Conservation (phyloP, 805 yeast species). For the Saturnispora dispora region DNA sequence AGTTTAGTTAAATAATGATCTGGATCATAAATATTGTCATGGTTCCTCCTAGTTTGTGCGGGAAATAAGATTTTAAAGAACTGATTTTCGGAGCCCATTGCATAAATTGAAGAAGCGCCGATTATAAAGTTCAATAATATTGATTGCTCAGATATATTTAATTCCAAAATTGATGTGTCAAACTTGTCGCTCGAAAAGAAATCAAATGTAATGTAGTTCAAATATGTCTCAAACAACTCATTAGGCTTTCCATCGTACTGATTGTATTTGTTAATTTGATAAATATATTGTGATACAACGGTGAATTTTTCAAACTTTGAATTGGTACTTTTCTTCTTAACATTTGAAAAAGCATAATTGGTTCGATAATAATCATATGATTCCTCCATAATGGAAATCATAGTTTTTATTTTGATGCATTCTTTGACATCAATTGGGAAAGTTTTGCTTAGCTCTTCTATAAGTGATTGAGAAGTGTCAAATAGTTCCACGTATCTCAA, state of each 20-base stretch:
- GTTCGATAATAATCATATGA: slow-evolving; percentile 21
- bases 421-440: slow-evolving; percentile 23
- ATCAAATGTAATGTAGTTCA: slow-evolving; percentile 38
- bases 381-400: slow-evolving; percentile 25
- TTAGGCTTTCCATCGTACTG: slow-evolving; percentile 9
- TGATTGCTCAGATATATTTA: slow-evolving; percentile 21
- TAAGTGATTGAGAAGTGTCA: slow-evolving; percentile 28
- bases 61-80: slow-evolving; percentile 17
- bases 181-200: slow-evolving; percentile 25
- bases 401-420: slow-evolving; percentile 22
- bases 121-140: slow-evolving; percentile 32
- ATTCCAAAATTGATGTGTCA: slow-evolving; percentile 23
- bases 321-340: slow-evolving; percentile 11
- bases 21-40: slow-evolving; percentile 3
- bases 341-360: slow-evolving; percentile 11
- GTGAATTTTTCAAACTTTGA: slow-evolving; percentile 16
- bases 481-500: slow-evolving; percentile 31
- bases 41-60: neutral
- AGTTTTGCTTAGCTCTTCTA: slow-evolving; percentile 20
- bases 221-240: slow-evolving; percentile 31
- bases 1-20: slow-evolving; percentile 14
- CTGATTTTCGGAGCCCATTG: slow-evolving; percentile 18
- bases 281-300: slow-evolving; percentile 27
- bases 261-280: slow-evolving; percentile 27
- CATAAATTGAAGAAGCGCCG: slow-evolving; percentile 31